These are phyloP conservation scores for Saitozyma podzolica DNA, from an alignment of 768 basidiomycete species.

Conservation along the genomic window DNA sequence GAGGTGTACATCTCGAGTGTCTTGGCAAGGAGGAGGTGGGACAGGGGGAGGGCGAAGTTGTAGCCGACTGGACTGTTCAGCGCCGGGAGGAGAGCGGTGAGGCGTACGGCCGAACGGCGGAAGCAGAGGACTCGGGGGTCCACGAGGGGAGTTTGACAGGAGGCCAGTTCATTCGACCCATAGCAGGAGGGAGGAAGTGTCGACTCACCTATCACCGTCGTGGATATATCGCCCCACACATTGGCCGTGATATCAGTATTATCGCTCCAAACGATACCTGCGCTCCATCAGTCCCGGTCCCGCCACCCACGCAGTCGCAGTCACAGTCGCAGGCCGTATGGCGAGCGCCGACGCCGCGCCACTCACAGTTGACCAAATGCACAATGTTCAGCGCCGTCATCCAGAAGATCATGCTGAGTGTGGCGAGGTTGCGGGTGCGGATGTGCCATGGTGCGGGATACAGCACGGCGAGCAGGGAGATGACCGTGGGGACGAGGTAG, in stretches of 20 bases:
- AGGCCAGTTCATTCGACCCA: not conserved
- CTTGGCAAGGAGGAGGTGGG: slow-evolving; percentile 48
- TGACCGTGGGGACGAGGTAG: slow-evolving; percentile 27
- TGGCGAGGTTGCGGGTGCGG: slow-evolving; percentile 46
- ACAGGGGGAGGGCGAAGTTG: slow-evolving; percentile 48
- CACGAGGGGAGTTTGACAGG: no score
- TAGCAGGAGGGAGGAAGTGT: no score
- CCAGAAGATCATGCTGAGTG: slow-evolving; percentile 49
- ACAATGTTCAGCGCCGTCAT: slow-evolving; percentile 38
- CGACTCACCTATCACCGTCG: slow-evolving; percentile 29
- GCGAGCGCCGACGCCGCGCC: not conserved
- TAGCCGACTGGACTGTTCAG: slow-evolving; percentile 41
- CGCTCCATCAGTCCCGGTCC: no score
- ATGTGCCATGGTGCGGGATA: slow-evolving; percentile 50
- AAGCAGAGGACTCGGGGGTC: no score
- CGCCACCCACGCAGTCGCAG: slow-evolving; percentile 1
- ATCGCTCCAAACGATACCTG: slow-evolving; percentile 42
- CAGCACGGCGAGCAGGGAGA: slow-evolving; percentile 36
- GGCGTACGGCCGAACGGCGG: no score
- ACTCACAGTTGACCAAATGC: slow-evolving; percentile 47
- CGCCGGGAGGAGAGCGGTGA: not conserved
- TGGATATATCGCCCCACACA: slow-evolving; percentile 42
- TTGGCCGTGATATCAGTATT: slow-evolving; percentile 33
- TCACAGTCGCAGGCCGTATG: not conserved
- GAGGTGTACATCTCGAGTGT: slow-evolving; percentile 47